Evolutionary conservation across 2,329 filamentous ascomycete species (phyloP), one percentile per base, ranked within the genome.

Genomic region (Pseudocercospora vitis): DNA sequence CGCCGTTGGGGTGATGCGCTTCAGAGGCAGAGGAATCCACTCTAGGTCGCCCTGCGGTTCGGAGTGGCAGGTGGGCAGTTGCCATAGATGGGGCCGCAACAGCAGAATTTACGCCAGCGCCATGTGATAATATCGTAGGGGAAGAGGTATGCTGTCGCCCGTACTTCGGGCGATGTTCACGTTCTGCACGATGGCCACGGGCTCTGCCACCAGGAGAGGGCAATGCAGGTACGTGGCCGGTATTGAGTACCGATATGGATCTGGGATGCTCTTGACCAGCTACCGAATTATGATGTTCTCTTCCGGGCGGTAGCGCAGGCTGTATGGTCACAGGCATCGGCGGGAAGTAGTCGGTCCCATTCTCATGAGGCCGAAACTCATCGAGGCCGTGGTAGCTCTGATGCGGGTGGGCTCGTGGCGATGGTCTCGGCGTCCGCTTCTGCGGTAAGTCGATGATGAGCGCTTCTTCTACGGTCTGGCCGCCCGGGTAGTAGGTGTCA

Each of bases 391-490:
- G 81, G 66, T 82, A 83, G 56, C 76, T 75, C 40, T 78, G 73
- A 32, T 73, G 68, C 40, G 71, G 65, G 61, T 75, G 56, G 40
- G 76, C 68, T 54, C 85, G 80, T 2, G 91, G 91, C 7, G 91
- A 96, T 8, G 88, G 85, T 62, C 86, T 87, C 1, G 91, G 91
- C 0, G 89, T 91, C 55, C 87, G 82, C 50, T 85, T 83, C 29
- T 79, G 75, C 12, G 91, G 89, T 16, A 95, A 84, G 64, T 97
- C 91, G 67, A 99, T 96, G 60, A 96, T 69, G 57, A 99, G 79
- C 6, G 94, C 94, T 68, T 99, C 94, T 50, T 91, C 87, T 40
- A 96, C 86, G 0, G 79, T 83, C 74, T 97, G 94, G 6, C 92
- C 92, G 39, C 87, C 88, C 1, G 92, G 89, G 67, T 85, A 99